phyloP scores from a whole-genome alignment of 768 basidiomycete species.

The Suillus lakei region DNA sequence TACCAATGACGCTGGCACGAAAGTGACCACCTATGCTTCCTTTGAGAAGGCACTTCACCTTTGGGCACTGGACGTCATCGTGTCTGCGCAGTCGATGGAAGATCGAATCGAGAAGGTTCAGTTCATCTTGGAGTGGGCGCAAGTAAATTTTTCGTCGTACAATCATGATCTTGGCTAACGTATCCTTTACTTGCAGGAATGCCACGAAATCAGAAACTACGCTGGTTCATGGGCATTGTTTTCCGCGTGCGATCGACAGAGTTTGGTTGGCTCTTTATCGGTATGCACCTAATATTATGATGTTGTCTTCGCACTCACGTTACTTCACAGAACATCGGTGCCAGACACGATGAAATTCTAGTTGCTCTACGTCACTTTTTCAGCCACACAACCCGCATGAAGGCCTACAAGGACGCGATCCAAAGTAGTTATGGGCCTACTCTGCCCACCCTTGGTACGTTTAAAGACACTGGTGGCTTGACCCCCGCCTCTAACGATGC shows the following conservation, averaged over 20 bases:
- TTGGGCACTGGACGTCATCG: constrained; percentile 47
- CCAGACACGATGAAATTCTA: neutral
- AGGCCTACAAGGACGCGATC: constrained; percentile 34
- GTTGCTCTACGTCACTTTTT: neutral
- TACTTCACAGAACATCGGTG: neutral
- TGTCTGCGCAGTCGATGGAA: constrained; percentile 24
- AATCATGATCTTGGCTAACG: constrained; percentile 6
- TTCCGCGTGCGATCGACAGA: constrained; percentile 44
- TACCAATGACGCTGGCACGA: constrained; percentile 28
- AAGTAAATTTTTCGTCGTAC: constrained; percentile 32
- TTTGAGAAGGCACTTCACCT: constrained; percentile 43
- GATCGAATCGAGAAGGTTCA: constrained; percentile 34
- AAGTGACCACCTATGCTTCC: constrained; percentile 35
- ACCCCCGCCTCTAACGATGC: constrained; percentile 7
- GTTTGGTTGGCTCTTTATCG: constrained; percentile 33
- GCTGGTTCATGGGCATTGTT: constrained; percentile 46
- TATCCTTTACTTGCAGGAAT: constrained; percentile 38
- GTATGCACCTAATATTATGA: neutral
- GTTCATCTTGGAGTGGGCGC: constrained; percentile 52
- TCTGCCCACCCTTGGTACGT: constrained; percentile 20
- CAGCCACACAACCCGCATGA: constrained; percentile 27
- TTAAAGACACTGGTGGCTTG: neutral
- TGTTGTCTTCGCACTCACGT: neutral
- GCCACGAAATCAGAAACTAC: constrained; percentile 51
- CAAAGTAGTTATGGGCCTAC: constrained; percentile 34